A percentile compares a stretch with the other conserved stretches of the same genome.
Evolutionary conservation across 768 basidiomycete species (phyloP).

Genomic region (Rubroboletus pulcherrimus): DNA sequence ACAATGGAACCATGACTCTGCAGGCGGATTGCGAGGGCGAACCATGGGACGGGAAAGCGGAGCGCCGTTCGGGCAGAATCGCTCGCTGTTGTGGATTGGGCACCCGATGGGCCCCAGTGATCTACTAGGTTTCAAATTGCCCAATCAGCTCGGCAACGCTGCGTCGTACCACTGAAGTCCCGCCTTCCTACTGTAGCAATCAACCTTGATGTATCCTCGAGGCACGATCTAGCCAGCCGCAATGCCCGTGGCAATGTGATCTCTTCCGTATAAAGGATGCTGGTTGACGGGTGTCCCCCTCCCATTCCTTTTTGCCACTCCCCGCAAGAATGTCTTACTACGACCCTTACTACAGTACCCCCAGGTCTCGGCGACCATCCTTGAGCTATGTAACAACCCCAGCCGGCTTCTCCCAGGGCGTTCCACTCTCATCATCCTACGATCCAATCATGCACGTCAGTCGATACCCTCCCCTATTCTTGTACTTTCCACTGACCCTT

Average conservation of each 20-base stretch:
- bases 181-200: conserved; percentile 13
- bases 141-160: conserved; percentile 11
- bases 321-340: conserved; percentile 40
- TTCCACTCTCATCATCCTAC: conserved; percentile 39
- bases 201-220: conserved; percentile 30
- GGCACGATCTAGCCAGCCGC: conserved; percentile 20
- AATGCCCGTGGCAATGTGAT: conserved; percentile 10
- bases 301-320: conserved; percentile 9
- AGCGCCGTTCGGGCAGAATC: conserved; percentile 16
- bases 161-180: conserved; percentile 7
- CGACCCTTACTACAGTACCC: conserved; percentile 35
- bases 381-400: conserved; percentile 32
- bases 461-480: neutral
- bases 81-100: neutral
- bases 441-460: conserved; percentile 43
- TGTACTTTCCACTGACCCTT: conserved; percentile 4
- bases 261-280: conserved; percentile 24
- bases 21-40: neutral
- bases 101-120: neutral
- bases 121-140: conserved; percentile 22
- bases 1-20: conserved; percentile 2
- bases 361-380: conserved; percentile 32
- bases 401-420: conserved; percentile 8
- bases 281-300: neutral
- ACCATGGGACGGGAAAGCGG: conserved; percentile 17